These are phyloP conservation scores for Astrothelium macrocarpum DNA, from an alignment of 495 filamentous ascomycete genomes.

Conservation along the genomic window DNA sequence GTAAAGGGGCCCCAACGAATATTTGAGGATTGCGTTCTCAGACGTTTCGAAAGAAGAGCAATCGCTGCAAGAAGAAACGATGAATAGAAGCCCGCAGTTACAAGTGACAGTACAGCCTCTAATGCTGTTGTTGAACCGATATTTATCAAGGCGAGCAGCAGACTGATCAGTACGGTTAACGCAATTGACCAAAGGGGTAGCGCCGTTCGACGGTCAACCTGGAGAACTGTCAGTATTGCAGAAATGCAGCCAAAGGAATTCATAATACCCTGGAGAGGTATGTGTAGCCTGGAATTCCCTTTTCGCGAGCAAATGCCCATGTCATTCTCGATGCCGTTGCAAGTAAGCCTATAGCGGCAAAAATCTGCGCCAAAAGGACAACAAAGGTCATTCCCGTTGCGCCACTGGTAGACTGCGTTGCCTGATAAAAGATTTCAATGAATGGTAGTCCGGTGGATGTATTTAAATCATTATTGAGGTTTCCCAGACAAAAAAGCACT, in stretches of 20 bases:
- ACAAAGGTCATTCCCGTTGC: slow-evolving; percentile 11
- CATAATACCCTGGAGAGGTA: slow-evolving; percentile 2
- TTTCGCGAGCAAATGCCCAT: slow-evolving; percentile 22
- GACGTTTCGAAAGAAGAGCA: slow-evolving; percentile 10
- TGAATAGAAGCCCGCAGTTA: slow-evolving; percentile 9
- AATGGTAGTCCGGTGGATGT: slow-evolving; percentile 22
- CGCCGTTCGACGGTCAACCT: slow-evolving; percentile 1
- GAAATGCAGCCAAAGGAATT: not conserved
- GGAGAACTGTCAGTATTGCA: not conserved
- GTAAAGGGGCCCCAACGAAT: not conserved
- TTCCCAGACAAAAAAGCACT: slow-evolving; percentile 22
- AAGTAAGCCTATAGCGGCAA: slow-evolving; percentile 9
- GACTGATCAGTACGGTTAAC: slow-evolving; percentile 10
- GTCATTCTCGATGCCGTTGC: slow-evolving; percentile 23
- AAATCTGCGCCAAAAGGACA: slow-evolving; percentile 25
- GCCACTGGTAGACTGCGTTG: slow-evolving; percentile 9
- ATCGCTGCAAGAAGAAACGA: slow-evolving; percentile 16
- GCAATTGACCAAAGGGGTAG: slow-evolving; percentile 19
- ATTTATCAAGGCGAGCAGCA: slow-evolving; percentile 18
- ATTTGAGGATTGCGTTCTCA: slow-evolving; percentile 4
- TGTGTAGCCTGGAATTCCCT: slow-evolving; percentile 8
- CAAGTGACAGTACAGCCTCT: slow-evolving; percentile 17
- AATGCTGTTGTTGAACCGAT: slow-evolving; percentile 18
- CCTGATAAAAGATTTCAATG: slow-evolving; percentile 26
- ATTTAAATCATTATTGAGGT: slow-evolving; percentile 16